Conservation (phyloP, 2,329 filamentous ascomycete species). For the Incumbomyces lentus region DNA sequence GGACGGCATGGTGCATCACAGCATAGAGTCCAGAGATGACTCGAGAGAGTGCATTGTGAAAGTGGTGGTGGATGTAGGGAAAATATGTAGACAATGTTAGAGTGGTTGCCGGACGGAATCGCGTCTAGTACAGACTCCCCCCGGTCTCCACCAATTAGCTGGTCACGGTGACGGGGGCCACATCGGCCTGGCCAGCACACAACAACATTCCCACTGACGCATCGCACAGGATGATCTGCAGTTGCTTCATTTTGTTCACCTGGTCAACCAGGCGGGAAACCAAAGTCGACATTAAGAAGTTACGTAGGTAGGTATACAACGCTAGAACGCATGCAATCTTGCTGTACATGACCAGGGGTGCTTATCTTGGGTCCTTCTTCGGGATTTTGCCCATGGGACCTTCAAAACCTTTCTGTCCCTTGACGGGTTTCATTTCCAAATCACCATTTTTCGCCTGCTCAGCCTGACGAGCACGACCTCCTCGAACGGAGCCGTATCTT, state of each 20-base stretch:
- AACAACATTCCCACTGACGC: slow-evolving; percentile 4
- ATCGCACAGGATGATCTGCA: neutral
- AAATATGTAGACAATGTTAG: neutral
- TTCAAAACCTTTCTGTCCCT: slow-evolving; percentile 34
- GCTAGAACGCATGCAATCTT: slow-evolving; percentile 6
- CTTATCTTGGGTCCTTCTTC: slow-evolving; percentile 13
- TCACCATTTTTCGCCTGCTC: slow-evolving; percentile 44
- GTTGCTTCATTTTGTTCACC: neutral
- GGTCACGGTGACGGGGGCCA: neutral
- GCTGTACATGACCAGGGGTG: neutral
- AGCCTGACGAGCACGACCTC: slow-evolving; percentile 37
- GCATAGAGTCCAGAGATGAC: neutral
- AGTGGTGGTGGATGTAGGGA: neutral
- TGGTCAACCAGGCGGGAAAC: slow-evolving; percentile 1
- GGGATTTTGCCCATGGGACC: slow-evolving; percentile 14
- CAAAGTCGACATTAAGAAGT: neutral
- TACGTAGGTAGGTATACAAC: neutral
- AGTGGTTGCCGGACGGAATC: neutral
- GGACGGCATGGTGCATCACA: neutral
- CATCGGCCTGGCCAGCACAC: neutral
- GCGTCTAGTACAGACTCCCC: neutral
- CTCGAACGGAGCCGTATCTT: slow-evolving; percentile 56
- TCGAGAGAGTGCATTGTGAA: neutral
- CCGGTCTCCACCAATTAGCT: slow-evolving; percentile 2
- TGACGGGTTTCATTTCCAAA: slow-evolving; percentile 60